A percentile compares a stretch with the other conserved stretches of the same genome.
These are phyloP conservation scores for Diphasiastrum complanatum DNA, from an alignment of 83 land plant species.

Conservation along the genomic window DNA sequence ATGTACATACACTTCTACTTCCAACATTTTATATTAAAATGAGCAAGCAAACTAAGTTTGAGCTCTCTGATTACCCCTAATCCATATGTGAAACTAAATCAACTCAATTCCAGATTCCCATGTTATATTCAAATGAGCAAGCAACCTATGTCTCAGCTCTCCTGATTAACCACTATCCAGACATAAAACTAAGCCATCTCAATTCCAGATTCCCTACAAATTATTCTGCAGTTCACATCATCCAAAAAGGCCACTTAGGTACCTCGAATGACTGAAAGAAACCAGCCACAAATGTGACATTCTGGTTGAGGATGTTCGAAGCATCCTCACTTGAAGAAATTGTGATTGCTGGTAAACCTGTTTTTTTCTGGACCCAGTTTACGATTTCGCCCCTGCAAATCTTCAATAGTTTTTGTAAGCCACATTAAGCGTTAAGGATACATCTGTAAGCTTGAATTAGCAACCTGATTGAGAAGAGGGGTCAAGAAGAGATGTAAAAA, in stretches of 20 bases:
- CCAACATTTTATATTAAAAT: background rate
- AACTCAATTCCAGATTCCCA: too few relatives aligned
- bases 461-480: too few relatives aligned
- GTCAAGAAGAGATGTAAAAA: too few relatives aligned
- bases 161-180: too few relatives aligned
- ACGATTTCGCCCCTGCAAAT: conserved; percentile 80
- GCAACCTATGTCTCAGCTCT: too few relatives aligned
- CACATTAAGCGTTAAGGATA: too few relatives aligned
- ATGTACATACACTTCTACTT: background rate
- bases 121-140: too few relatives aligned
- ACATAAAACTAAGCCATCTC: too few relatives aligned
- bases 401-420: background rate
- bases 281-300: conserved; percentile 44
- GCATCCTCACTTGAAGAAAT: conserved; percentile 47
- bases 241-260: background rate
- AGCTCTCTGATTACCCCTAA: too few relatives aligned
- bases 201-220: background rate
- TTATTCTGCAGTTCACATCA: background rate
- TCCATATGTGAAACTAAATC: too few relatives aligned
- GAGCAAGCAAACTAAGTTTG: background rate
- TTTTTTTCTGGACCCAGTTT: conserved; percentile 76
- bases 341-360: conserved; percentile 62
- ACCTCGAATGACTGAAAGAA: conserved; percentile 68
- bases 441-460: too few relatives aligned
- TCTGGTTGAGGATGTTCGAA: conserved; percentile 42